Evolutionary conservation across 164 flowering plant species (phyloP).

Genomic region (Saururus chinensis): DNA sequence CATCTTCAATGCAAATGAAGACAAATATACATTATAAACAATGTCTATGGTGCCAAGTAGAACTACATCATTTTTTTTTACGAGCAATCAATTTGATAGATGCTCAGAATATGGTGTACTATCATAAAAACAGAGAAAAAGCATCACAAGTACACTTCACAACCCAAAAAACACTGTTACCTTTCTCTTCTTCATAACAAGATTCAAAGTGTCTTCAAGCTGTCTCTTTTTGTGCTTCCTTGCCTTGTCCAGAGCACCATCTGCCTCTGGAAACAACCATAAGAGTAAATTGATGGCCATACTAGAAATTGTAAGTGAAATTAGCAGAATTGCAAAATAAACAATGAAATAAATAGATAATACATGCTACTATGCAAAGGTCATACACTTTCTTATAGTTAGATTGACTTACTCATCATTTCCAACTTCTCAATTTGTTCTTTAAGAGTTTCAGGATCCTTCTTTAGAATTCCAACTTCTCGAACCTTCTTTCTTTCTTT

Average conservation of each 20-base stretch:
- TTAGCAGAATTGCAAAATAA: neutral
- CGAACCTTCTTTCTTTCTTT: conserved; percentile 97
- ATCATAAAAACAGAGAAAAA: neutral
- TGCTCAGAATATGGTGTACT: no score
- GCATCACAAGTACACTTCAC: neutral
- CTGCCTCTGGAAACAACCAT: conserved; percentile 54
- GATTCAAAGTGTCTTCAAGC: conserved; percentile 89
- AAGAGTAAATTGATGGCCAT: neutral
- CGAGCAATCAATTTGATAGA: no score
- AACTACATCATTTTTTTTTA: no score
- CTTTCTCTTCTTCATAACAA: conserved; percentile 90
- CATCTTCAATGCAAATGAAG: no score
- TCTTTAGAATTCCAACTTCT: conserved; percentile 94
- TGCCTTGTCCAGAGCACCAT: conserved; percentile 98
- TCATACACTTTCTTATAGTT: no score
- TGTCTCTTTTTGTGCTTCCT: conserved; percentile 98
- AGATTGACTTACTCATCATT: conserved; percentile 67
- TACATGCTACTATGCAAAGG: no score
- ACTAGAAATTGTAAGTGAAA: neutral
- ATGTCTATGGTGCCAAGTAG: no score
- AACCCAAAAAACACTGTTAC: conserved; percentile 22
- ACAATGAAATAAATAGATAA: neutral
- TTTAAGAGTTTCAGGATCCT: conserved; percentile 84
- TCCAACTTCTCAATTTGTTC: conserved; percentile 92
- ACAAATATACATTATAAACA: no score